Evolutionary conservation across 2,329 filamentous ascomycete genomes (phyloP).

Genomic region (Xylaria sp.): DNA sequence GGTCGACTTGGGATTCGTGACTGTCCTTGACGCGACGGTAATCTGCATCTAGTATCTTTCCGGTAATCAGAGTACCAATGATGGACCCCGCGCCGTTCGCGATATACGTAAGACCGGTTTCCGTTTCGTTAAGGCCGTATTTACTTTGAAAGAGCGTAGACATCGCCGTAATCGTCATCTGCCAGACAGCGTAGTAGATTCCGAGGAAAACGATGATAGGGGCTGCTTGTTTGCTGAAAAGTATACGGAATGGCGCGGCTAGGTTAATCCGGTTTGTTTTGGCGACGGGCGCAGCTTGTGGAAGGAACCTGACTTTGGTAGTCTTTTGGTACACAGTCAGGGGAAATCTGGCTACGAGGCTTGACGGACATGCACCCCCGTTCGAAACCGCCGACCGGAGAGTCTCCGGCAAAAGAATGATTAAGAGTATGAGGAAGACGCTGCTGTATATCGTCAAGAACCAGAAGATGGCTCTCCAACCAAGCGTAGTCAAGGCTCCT

Average conservation of each 20-base stretch:
- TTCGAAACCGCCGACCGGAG: constrained; percentile 58
- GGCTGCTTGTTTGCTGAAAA: constrained; percentile 57
- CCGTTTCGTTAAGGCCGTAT: constrained; percentile 57
- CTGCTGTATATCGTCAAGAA: constrained; percentile 59
- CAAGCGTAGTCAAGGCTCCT: constrained; percentile 62
- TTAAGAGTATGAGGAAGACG: constrained; percentile 54
- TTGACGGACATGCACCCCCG: constrained; percentile 48
- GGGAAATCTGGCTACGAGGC: constrained; percentile 45
- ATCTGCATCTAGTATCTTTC: constrained; percentile 65
- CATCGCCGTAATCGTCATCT: constrained; percentile 66
- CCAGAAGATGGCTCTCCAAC: constrained; percentile 67
- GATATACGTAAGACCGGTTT: constrained; percentile 64
- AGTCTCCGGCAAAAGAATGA: constrained; percentile 60
- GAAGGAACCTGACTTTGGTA: constrained; percentile 44
- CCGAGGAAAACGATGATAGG: constrained; percentile 60
- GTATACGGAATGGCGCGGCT: constrained; percentile 58
- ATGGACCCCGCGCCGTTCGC: constrained; percentile 67
- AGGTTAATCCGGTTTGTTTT: constrained; percentile 56
- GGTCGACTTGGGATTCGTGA: constrained; percentile 36
- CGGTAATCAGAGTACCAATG: constrained; percentile 62
- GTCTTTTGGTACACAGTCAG: constrained; percentile 50
- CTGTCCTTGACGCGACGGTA: constrained; percentile 57
- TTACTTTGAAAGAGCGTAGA: constrained; percentile 58
- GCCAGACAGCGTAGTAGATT: constrained; percentile 64
- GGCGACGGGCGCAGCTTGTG: constrained; percentile 27